Conservation (phyloP, 192 early-diverging fungal genomes). For the Podila epigama region DNA sequence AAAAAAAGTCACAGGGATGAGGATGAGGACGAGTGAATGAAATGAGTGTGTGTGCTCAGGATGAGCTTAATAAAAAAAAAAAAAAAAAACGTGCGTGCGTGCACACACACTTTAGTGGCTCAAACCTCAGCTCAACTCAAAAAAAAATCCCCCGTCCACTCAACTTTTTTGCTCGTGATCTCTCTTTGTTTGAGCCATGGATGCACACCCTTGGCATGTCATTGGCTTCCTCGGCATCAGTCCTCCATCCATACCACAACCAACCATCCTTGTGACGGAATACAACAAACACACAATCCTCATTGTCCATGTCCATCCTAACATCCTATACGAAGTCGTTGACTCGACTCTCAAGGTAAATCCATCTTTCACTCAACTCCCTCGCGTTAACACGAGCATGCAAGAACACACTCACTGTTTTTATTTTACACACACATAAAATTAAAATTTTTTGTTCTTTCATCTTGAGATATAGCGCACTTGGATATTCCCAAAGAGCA, state of each 20-base stretch:
- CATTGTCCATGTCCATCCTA: background rate
- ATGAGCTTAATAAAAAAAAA: background rate
- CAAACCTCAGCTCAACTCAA: background rate
- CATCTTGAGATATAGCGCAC: background rate
- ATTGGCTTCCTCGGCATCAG: background rate
- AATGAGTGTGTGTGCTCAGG: background rate
- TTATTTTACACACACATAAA: too few species aligned
- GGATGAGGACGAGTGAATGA: background rate
- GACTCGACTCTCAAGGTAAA: background rate
- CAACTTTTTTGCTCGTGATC: too few species aligned
- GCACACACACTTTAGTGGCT: too few species aligned
- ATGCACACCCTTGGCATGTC: constrained; percentile 7
- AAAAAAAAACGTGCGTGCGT: background rate
- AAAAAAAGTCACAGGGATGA: constrained; percentile 1
- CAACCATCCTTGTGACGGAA: background rate
- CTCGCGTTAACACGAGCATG: background rate
- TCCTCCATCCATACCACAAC: background rate
- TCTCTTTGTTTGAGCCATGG: background rate
- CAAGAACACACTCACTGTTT: background rate
- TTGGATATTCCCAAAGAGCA: background rate
- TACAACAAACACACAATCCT: background rate
- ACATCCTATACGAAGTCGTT: background rate
- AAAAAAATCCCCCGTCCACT: too few species aligned
- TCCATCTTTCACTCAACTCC: background rate
- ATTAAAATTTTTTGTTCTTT: background rate